Percentiles rank a stretch among this genome's conserved stretches.
These are phyloP conservation scores for Talaromyces borbonicus DNA, from an alignment of 495 filamentous ascomycete species.

Conservation along the genomic window DNA sequence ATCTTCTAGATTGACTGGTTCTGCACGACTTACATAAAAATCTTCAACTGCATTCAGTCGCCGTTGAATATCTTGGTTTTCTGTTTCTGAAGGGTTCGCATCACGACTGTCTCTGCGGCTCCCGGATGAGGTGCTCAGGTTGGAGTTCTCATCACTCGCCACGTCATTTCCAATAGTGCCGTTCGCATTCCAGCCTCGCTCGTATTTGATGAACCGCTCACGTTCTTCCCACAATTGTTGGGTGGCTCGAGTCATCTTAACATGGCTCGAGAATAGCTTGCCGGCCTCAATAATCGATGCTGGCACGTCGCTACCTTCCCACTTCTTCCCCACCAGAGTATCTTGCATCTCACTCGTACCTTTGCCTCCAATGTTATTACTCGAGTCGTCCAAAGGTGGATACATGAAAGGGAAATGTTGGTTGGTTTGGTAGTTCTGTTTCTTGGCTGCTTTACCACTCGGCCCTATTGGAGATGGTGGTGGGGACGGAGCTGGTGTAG, in stretches of 20 bases:
- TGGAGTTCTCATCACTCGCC: slow-evolving; percentile 21
- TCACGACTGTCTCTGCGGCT: slow-evolving; percentile 21
- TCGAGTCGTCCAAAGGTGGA: slow-evolving; percentile 73
- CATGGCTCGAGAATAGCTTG: slow-evolving; percentile 76
- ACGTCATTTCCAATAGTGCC: slow-evolving; percentile 34
- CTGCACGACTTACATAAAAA: slow-evolving; percentile 63
- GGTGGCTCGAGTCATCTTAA: slow-evolving; percentile 83
- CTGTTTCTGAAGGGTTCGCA: slow-evolving; percentile 44
- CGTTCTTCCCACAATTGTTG: slow-evolving; percentile 91
- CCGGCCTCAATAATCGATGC: slow-evolving; percentile 94
- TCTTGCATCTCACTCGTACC: slow-evolving; percentile 68
- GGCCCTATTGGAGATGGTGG: slow-evolving; percentile 82
- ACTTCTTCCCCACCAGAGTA: slow-evolving; percentile 62
- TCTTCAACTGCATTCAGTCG: slow-evolving; percentile 64
- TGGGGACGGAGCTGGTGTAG: slow-evolving; percentile 93
- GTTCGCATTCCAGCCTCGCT: slow-evolving; percentile 73
- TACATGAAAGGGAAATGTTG: slow-evolving; percentile 98
- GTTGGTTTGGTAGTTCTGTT: slow-evolving; percentile 98
- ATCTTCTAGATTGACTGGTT: not conserved
- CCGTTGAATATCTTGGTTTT: slow-evolving; percentile 46
- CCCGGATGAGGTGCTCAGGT: slow-evolving; percentile 24
- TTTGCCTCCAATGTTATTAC: slow-evolving; percentile 80
- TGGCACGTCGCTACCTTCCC: slow-evolving; percentile 86
- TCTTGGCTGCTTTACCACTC: slow-evolving; percentile 90
- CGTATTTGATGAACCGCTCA: slow-evolving; percentile 80